Base-by-base conservation (phyloP, 1,284 basidiomycete genomes). In the Ganoderma multipileum region DNA sequence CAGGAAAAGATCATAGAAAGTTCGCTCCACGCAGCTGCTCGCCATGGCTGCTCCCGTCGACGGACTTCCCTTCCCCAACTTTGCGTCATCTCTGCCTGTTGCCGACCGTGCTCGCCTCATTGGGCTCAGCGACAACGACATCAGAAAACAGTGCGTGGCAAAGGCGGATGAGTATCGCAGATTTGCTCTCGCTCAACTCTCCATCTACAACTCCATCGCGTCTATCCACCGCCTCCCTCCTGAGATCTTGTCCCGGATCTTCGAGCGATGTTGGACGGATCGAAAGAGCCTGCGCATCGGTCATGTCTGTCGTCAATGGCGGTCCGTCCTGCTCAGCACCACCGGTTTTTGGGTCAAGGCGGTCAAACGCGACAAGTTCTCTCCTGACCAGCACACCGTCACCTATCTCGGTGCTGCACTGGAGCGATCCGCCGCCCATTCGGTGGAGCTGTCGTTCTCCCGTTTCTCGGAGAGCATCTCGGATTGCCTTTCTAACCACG, bases 241-340 rank as follows among this genome's bases (percentile, higher is more conserved):
- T 26, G 63, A 58, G 6, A 20, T 64, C 26, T 18, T 64, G 4
- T 64, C 63, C 8, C 20, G 23, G 1, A 52, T 64, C 11, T 58
- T 64, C 39, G 30, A 39, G 9, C 3, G 39, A 3, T 42, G 18
- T 1, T 64, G 63, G 63, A 16, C 54, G 3, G 18, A 36, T 20
- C 23, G 52, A 3, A 16, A 26, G 0, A 57, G 63, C 28, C 4
- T 36, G 1, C 39, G 28, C 28, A 23, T 64, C 7, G 33, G 30
- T 8, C 55, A 58, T 18, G 42, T 65, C 41, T 65, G 64, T n/a
- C 55, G 33, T 16, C 44, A 12, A 18, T 65, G 64, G 64, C 64
- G 41, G 16, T 20, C 28, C 9, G 41, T 47, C 0, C 36, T 47
- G 8, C 64, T 44, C 18, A 18, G 9, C 1, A 60, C 64, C 1